Evolutionary conservation across 2,329 filamentous ascomycete species (phyloP), one percentile per base, ranked within the genome.

Genomic region (Alternaria rosae): DNA sequence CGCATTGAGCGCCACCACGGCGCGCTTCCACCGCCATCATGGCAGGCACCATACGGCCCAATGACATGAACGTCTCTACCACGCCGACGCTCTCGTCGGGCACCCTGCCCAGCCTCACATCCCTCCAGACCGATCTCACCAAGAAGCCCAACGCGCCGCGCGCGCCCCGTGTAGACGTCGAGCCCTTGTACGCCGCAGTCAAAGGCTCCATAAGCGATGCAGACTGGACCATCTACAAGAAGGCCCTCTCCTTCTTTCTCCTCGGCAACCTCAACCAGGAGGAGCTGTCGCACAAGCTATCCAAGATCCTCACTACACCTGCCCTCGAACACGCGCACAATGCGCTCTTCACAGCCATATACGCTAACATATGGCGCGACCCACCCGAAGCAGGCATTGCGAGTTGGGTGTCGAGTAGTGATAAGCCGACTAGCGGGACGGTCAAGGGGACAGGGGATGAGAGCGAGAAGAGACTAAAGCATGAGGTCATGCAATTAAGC

Each of bases 401-500:
- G 63, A 85, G 83, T 69, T 90, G 87, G 86, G 88, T 90, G 50
- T 85, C 86, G 41, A 87, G 87, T 32, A 88, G 87, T 65, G 94
- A 95, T 64, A 97, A 94, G 17, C 89, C 88, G 51, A 89, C 59
- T 81, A 42, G 85, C 88, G 54, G 93, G 2, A 91, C 94, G 15
- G 91, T 92, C 5, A 88, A 90, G 69, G 83, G 76, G 32, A 84
- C 84, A 20, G 86, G 86, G 50, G 87, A 90, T 80, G 86, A 85
- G 57, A 84, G 85, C 43, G 88, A 90, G 73, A 87, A 89, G 75
- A 78, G 88, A 65, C 77, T 89, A 52, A 90, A 89, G 78, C 83
- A 83, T 26, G 88, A 90, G 78, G 83, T 89, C 13, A 90, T 90
- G 88, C 83, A 85, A 57, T 74, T 90, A 45, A 86, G 85, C 48